Percentiles rank a stretch among this genome's conserved stretches.
Conservation (phyloP, 345 rosid genomes). For the Fremontodendron californicum region DNA sequence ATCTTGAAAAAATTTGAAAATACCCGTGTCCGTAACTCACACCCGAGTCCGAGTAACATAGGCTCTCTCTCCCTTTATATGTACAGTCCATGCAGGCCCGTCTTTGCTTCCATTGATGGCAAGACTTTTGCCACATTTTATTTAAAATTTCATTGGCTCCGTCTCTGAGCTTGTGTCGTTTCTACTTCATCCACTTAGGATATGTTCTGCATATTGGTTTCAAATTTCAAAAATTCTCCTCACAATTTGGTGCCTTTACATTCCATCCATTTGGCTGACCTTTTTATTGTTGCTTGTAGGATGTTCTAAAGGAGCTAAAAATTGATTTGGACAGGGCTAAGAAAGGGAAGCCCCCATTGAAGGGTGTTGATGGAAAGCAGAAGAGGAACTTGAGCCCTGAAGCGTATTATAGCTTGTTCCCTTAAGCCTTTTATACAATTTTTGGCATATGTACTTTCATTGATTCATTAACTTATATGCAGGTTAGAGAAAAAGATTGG, state of each 20-base stretch:
- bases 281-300: conserved; percentile 35
- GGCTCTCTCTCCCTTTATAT: not conserved
- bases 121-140: not conserved
- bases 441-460: conserved; percentile 2
- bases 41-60: too few species aligned
- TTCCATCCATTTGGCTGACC: conserved; percentile 15
- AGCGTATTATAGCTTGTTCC: conserved; percentile 53
- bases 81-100: not conserved
- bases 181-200: not conserved
- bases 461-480: conserved; percentile 13
- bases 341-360: conserved; percentile 82
- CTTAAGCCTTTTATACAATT: not conserved
- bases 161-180: not conserved
- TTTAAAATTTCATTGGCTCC: not conserved
- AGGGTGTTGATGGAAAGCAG: conserved; percentile 81
- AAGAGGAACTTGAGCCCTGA: conserved; percentile 67
- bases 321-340: conserved; percentile 71
- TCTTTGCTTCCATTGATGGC: not conserved
- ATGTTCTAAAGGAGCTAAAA: conserved; percentile 52
- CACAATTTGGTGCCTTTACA: not conserved
- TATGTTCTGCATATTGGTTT: not conserved
- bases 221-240: not conserved
- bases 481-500: conserved; percentile 68
- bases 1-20: too few species aligned
- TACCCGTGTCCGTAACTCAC: too few species aligned